Evolutionary conservation across 2,329 filamentous ascomycete species (phyloP).

Genomic region (Alternaria arbusti): DNA sequence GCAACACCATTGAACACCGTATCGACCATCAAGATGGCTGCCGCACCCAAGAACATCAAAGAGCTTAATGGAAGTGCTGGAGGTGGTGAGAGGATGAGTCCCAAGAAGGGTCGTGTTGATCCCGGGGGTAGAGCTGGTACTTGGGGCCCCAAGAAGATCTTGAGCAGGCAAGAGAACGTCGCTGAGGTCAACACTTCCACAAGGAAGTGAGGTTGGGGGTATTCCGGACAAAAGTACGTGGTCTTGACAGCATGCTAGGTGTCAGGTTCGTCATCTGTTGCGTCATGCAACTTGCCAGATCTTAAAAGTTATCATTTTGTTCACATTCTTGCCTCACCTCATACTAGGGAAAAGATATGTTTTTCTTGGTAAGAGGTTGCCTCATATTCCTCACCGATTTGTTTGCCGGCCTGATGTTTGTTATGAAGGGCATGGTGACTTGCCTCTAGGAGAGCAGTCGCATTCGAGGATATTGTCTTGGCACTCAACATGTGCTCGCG

Average conservation of each 20-base stretch:
- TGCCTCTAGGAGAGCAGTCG: background rate
- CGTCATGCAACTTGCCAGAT: background rate
- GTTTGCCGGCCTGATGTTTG: background rate
- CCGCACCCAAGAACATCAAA: constrained; percentile 10
- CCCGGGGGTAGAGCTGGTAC: constrained; percentile 26
- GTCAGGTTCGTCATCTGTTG: background rate
- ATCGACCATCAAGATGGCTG: constrained; percentile 12
- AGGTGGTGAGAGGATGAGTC: constrained; percentile 6
- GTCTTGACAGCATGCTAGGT: background rate
- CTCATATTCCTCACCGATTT: background rate
- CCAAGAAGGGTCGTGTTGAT: constrained; percentile 18
- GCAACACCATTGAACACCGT: background rate
- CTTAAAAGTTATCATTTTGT: background rate
- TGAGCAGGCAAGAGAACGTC: constrained; percentile 28
- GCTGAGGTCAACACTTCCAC: background rate
- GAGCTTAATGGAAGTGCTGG: background rate
- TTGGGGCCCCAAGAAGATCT: constrained; percentile 38
- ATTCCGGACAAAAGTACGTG: background rate
- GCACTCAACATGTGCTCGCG: background rate
- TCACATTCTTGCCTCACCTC: background rate
- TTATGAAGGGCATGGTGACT: background rate
- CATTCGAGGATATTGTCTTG: background rate
- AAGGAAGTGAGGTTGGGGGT: background rate
- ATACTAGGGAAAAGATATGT: background rate
- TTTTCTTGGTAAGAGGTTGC: background rate